Evolutionary conservation across 139 green algal species (phyloP).

Genomic region (Coccomyxa sp.): DNA sequence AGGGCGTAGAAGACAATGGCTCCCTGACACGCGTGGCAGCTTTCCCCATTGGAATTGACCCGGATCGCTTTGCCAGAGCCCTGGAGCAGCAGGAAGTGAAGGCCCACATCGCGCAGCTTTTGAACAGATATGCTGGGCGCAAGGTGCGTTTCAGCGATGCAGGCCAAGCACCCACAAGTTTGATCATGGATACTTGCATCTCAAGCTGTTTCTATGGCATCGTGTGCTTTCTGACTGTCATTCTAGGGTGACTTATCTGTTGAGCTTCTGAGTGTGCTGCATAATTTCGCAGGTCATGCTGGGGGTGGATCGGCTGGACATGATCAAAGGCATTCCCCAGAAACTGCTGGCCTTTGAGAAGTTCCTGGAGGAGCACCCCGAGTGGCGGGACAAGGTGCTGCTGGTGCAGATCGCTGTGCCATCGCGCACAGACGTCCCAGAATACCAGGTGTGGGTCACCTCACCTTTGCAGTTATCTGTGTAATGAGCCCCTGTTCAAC

Average conservation of each 20-base stretch:
- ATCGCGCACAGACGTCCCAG: conserved; percentile 89
- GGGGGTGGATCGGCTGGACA: conserved; percentile 97
- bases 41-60: conserved; percentile 98
- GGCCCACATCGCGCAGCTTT: conserved; percentile 85
- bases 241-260: too few species aligned
- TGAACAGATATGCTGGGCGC: conserved; percentile 73
- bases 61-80: conserved; percentile 85
- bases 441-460: conserved; percentile 71
- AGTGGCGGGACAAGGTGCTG: conserved; percentile 94
- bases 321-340: conserved; percentile 99
- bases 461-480: background rate
- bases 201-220: too few species aligned
- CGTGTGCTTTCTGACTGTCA: too few species aligned
- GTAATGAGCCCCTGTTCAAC: background rate
- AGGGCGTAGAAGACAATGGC: conserved; percentile 95
- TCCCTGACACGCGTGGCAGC: conserved; percentile 75
- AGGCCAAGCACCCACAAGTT: background rate
- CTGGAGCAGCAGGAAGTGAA: conserved; percentile 83
- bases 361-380: conserved; percentile 92
- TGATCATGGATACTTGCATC: too few species aligned
- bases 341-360: conserved; percentile 99
- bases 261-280: too few species aligned
- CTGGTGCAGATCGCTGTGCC: conserved; percentile 99
- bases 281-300: conserved; percentile 82
- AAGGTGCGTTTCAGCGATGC: conserved; percentile 40